phyloP scores from a whole-genome alignment of 2,329 filamentous ascomycete genomes.

The Rhinocladiella similis region DNA sequence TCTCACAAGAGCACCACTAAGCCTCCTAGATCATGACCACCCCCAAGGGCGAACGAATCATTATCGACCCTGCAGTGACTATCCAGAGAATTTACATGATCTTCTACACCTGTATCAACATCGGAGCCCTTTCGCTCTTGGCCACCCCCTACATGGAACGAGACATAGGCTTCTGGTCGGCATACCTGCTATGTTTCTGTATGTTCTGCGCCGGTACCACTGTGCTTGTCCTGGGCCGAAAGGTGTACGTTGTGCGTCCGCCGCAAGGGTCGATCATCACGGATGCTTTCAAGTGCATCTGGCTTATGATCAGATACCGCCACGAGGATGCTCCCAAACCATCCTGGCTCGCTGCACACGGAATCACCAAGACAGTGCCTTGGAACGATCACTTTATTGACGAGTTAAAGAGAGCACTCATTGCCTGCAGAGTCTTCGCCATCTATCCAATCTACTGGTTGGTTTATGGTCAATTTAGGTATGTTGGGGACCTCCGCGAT shows the following conservation, averaged over 20 bases:
- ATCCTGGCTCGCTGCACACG: conserved; percentile 58
- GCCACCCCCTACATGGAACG: conserved; percentile 69
- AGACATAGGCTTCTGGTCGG: conserved; percentile 66
- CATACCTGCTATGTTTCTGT: conserved; percentile 61
- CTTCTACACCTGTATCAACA: conserved; percentile 73
- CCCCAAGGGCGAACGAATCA: conserved; percentile 55
- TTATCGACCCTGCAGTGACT: conserved; percentile 67
- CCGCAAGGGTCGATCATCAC: conserved; percentile 66
- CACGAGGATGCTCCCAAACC: conserved; percentile 67
- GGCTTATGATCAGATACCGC: conserved; percentile 50
- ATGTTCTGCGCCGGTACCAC: conserved; percentile 64
- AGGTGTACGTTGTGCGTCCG: conserved; percentile 48
- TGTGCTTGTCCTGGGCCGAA: conserved; percentile 51
- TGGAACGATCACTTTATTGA: conserved; percentile 74
- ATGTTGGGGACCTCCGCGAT: neutral
- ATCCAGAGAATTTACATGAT: conserved; percentile 71
- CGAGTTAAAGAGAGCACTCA: conserved; percentile 65
- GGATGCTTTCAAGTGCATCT: conserved; percentile 63
- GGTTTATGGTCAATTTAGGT: conserved; percentile 27
- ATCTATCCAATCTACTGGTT: conserved; percentile 72
- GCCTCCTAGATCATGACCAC: conserved; percentile 35
- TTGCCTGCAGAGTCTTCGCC: conserved; percentile 70
- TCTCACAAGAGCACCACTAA: neutral
- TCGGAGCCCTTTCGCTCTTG: conserved; percentile 68
- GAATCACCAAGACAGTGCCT: conserved; percentile 43